These are phyloP conservation scores for Inonotus hispidus DNA, from an alignment of 1,284 basidiomycete species.

Conservation along the genomic window DNA sequence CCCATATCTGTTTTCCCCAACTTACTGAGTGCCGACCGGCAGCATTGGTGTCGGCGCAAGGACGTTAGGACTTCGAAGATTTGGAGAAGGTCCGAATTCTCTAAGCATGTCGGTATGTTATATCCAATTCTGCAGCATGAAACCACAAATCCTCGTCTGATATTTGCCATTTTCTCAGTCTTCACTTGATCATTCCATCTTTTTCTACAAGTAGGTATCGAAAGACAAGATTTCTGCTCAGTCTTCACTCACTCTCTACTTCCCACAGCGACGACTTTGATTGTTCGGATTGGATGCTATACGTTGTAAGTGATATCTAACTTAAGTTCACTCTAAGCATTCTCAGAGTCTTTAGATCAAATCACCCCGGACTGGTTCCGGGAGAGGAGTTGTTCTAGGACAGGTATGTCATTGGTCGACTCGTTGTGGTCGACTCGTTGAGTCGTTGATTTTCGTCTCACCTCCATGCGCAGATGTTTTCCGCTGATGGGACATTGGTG, in stretches of 20 bases:
- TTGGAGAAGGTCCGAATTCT: conserved; percentile 41
- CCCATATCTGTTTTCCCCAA: neutral
- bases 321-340: conserved; percentile 4
- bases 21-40: conserved; percentile 10
- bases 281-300: conserved; percentile 75
- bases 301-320: conserved; percentile 49
- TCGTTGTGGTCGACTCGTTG: conserved; percentile 3
- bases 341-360: conserved; percentile 42
- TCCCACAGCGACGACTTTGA: conserved; percentile 62
- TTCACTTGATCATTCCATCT: conserved; percentile 81
- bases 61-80: conserved; percentile 59
- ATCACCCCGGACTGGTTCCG: conserved; percentile 62
- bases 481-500: conserved; percentile 62
- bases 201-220: conserved; percentile 55
- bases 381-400: conserved; percentile 72
- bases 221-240: neutral
- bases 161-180: conserved; percentile 41
- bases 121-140: neutral
- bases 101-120: conserved; percentile 66
- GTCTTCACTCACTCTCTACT: conserved; percentile 5
- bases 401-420: conserved; percentile 47
- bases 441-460: neutral
- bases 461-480: conserved; percentile 54
- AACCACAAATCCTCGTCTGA: neutral
- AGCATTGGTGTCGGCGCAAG: conserved; percentile 65